phyloP scores from a whole-genome alignment of 306 rosid species.

The Corylus heterophylla region DNA sequence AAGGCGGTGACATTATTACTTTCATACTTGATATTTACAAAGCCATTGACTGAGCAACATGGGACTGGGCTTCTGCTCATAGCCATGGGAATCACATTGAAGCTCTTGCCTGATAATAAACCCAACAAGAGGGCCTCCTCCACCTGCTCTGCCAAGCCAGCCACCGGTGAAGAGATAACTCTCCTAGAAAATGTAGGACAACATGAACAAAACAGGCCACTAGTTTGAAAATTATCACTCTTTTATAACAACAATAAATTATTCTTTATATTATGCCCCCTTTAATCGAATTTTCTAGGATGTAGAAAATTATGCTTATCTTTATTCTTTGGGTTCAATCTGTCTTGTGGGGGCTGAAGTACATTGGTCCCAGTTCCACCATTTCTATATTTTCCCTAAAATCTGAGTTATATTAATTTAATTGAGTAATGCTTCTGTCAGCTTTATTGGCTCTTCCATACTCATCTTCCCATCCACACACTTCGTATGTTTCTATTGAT shows the following conservation, averaged over 20 bases:
- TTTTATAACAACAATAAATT: constrained; percentile 5
- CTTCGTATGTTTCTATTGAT: neutral
- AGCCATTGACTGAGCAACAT: constrained; percentile 90
- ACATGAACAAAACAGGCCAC: constrained; percentile 62
- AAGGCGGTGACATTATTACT: constrained; percentile 85
- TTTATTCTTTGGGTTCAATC: neutral
- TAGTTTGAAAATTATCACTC: constrained; percentile 44
- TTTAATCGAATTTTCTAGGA: neutral
- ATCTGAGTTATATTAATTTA: neutral
- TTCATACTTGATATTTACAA: constrained; percentile 89
- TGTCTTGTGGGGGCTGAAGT: neutral
- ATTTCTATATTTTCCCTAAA: neutral
- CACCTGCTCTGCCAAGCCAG: constrained; percentile 29
- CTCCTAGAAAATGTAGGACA: constrained; percentile 25
- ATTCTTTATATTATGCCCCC: constrained; percentile 6
- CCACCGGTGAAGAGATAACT: constrained; percentile 30
- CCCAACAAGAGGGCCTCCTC: constrained; percentile 31
- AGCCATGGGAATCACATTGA: constrained; percentile 88
- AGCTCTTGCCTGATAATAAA: constrained; percentile 74
- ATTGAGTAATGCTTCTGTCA: neutral
- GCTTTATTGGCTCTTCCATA: neutral
- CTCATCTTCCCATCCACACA: neutral
- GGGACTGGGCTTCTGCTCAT: constrained; percentile 83
- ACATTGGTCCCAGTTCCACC: neutral
- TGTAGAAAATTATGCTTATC: neutral